phyloP scores from a whole-genome alignment of 257 asterid genomes.

The Solanum chilense region DNA sequence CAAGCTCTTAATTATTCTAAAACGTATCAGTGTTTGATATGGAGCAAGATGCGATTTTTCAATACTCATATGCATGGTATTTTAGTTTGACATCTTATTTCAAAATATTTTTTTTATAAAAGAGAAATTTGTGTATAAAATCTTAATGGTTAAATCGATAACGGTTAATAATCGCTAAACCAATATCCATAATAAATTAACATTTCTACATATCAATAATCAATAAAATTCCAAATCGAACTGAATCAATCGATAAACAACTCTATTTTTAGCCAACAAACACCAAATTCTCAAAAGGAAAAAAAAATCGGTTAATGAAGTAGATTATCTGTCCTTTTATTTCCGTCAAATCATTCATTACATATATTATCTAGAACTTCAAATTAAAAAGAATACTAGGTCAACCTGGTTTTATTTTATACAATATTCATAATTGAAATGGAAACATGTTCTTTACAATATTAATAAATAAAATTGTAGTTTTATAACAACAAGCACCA shows the following conservation, averaged over 20 bases:
- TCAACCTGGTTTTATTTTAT: neutral
- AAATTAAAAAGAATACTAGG: neutral
- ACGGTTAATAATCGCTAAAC: too few species aligned
- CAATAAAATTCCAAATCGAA: too few species aligned
- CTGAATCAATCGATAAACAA: accelerated
- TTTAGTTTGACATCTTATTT: neutral
- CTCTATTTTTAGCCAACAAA: neutral
- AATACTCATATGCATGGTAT: neutral
- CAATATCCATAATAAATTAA: too few species aligned
- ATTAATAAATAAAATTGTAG: too few species aligned
- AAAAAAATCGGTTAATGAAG: neutral
- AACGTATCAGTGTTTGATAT: neutral
- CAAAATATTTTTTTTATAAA: neutral
- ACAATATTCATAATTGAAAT: neutral
- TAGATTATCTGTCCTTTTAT: neutral
- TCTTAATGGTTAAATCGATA: too few species aligned
- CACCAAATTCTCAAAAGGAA: neutral
- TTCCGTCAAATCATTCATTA: neutral
- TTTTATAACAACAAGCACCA: conserved; percentile 8
- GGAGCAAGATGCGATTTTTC: neutral
- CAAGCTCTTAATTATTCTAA: neutral
- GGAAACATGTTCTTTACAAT: too few species aligned
- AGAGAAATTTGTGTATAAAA: too few species aligned
- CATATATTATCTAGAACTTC: neutral
- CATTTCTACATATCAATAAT: neutral